A percentile compares a stretch with the other conserved stretches of the same genome.
phyloP scores from a whole-genome alignment of 2,329 filamentous ascomycete species.

The Pyrenophora seminiperda region DNA sequence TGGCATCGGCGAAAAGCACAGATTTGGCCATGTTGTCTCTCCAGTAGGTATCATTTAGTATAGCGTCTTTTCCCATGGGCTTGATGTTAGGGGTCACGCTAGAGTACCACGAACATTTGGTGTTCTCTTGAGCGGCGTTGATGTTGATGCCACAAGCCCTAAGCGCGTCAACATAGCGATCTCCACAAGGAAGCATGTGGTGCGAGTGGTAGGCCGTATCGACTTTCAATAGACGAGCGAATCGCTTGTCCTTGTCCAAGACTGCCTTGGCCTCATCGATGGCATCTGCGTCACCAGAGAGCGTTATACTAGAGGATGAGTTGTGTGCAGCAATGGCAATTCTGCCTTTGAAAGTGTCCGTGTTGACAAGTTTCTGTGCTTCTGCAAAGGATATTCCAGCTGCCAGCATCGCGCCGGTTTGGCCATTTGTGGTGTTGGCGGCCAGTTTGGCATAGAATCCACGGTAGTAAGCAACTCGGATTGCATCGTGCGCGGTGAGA shows the following conservation, averaged over 20 bases:
- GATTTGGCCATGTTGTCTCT: background rate
- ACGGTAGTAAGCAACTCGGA: conserved; percentile 28
- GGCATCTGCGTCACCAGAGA: conserved; percentile 16
- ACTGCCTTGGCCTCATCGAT: background rate
- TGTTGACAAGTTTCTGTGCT: background rate
- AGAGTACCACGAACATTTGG: background rate
- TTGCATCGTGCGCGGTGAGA: conserved; percentile 16
- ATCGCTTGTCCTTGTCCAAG: conserved; percentile 6
- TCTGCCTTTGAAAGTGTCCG: background rate
- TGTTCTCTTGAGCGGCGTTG: background rate
- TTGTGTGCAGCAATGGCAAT: background rate
- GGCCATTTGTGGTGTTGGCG: background rate
- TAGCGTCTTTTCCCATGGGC: conserved; percentile 17
- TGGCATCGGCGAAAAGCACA: conserved; percentile 3
- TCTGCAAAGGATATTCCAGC: background rate
- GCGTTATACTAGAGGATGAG: background rate
- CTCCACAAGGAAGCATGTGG: conserved; percentile 12
- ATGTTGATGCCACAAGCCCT: background rate
- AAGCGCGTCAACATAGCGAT: conserved; percentile 1
- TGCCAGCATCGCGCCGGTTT: conserved; percentile 3
- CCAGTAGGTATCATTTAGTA: background rate
- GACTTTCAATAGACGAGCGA: conserved; percentile 35
- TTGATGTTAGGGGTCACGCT: conserved; percentile 6
- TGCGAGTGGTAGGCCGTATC: conserved; percentile 53
- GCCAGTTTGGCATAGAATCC: conserved; percentile 6